Evolutionary conservation across 2,329 filamentous ascomycete species (phyloP), one percentile per base, ranked within the genome.

Genomic region (Cercospora sp.): DNA sequence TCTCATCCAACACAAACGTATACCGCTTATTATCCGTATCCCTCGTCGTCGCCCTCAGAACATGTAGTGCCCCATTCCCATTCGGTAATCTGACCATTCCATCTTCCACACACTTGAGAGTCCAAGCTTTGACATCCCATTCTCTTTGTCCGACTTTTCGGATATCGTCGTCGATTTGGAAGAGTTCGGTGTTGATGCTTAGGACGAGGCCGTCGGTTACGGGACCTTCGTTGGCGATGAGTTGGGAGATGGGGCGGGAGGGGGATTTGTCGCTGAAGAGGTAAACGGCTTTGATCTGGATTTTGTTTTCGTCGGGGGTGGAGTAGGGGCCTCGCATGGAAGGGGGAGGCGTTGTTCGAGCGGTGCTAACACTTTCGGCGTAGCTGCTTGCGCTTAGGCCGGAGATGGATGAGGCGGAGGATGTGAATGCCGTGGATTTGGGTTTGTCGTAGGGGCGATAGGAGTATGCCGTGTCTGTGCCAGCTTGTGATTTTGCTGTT

Each of bases 51-150:
- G 86, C 87, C 63, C 88, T 82, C 65, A 90, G 81, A 63, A 89
- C 80, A 72, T 88, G 85, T 43, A 84, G 79, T n/a, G 81, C 80
- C 51, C 82, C 78, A 12, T 45, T 61, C 55, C 82, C 77, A 16
- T 45, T 61, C 12, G 30, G 40, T 2, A 61, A 67, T 78, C 83
- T 82, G 81, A 74, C 73, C 28, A 65, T 66, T 7, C 75, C 75
- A 49, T 76, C 90, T 86, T 98, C 95, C 80, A 96, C 89, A 72
- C 91, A 84, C 82, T 97, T 97, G 81, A 99, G 87, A 53, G 93
- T 97, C 95, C 95, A 98, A 28, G 94, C 94, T 81, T 98, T 98
- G 77, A 98, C 89, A 79, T 99, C 95, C 95, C 95, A 99, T 82
- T 99, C 95, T 68, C 95, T 89, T 81, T 98, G 93, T n/a, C 92